Evolutionary conservation across 2,329 filamentous ascomycete genomes (phyloP).

Genomic region (Penicillium concentricum): DNA sequence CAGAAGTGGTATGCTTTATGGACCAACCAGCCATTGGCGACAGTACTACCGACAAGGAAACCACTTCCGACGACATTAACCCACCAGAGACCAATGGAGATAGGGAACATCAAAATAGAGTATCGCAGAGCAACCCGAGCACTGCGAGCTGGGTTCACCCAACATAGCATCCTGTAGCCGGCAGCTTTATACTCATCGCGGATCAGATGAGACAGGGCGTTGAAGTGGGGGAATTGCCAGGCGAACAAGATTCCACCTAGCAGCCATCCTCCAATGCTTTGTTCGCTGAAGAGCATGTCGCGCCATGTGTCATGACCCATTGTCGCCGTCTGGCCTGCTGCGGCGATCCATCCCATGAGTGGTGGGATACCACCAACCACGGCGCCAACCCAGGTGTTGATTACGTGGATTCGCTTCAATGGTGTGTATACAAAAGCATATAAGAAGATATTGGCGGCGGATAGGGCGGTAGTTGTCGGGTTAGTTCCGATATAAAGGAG

Average conservation of each 20-base stretch:
- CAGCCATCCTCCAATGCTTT: constrained; percentile 79
- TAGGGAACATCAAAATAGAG: constrained; percentile 77
- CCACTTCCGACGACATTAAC: constrained; percentile 79
- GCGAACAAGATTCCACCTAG: constrained; percentile 80
- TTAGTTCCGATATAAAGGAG: constrained; percentile 88
- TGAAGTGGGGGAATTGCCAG: constrained; percentile 99
- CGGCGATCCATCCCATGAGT: constrained; percentile 96
- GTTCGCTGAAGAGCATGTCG: constrained; percentile 71
- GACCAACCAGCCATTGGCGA: constrained; percentile 83
- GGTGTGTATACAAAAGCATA: constrained; percentile 94
- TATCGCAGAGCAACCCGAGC: constrained; percentile 85
- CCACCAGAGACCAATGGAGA: constrained; percentile 78
- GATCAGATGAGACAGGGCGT: constrained; percentile 85
- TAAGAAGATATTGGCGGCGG: constrained; percentile 77
- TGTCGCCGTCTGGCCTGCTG: constrained; percentile 81
- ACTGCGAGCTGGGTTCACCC: constrained; percentile 83
- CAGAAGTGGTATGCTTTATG: constrained; percentile 80
- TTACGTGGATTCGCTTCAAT: constrained; percentile 77
- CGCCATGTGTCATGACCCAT: constrained; percentile 69
- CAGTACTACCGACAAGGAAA: constrained; percentile 76
- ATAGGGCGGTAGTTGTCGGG: constrained; percentile 84
- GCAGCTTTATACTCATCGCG: constrained; percentile 79
- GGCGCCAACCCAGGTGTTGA: constrained; percentile 95
- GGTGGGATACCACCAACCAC: constrained; percentile 91
- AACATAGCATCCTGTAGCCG: constrained; percentile 72